Base-by-base conservation (phyloP, 805 yeast genomes). In the Wickerhamiella occidentalis region DNA sequence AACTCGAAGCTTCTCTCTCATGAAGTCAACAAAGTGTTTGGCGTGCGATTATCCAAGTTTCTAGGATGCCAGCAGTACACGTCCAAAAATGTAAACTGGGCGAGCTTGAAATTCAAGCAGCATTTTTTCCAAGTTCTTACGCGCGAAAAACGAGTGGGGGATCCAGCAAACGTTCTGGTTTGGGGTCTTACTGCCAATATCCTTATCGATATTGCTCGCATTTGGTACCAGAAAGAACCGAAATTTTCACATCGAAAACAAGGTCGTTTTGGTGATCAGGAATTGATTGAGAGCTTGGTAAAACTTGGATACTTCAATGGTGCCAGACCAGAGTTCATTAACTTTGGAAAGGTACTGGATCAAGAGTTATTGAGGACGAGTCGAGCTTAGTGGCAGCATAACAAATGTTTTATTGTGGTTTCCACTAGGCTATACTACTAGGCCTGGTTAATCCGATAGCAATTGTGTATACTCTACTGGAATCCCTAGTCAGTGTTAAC, bases 171-270 rank as follows among this genome's bases (percentile, higher is more conserved):
- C 49, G 54, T 59, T 47, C 56, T 56, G 6, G 67, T 69, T 6
- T 68, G 73, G 73, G 73, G 73, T 0, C 54, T 68, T 19, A 68
- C 73, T 1, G 73, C 73, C 3, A 60, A 67, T 30, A 64, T 69
- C 5, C 60, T 68, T 18, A 55, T 68, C 1, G 73, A 68, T 48
- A 54, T 60, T 9, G 73, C 72, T 3, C 55, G 67, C 9, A 42
- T 65, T 5, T 66, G 61, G 13, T 65, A 52, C 41, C 59, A 51
- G 7, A 29, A 45, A 8, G 63, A 61, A 48, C 71, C 72, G 2
- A 58, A 53, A 15, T 62, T 67, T 60, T 52, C 49, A 5, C 64
- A 62, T 49, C 53, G 65, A 11, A 52, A 44, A 17, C 47, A 50
- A 15, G 59, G 56, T 4, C 57, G 53, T 26, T 46, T 52, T 35